Evolutionary conservation across 192 early-diverging fungal genomes (phyloP), one percentile per base, ranked within the genome.

Genomic region (Umbelopsis ramanniana): DNA sequence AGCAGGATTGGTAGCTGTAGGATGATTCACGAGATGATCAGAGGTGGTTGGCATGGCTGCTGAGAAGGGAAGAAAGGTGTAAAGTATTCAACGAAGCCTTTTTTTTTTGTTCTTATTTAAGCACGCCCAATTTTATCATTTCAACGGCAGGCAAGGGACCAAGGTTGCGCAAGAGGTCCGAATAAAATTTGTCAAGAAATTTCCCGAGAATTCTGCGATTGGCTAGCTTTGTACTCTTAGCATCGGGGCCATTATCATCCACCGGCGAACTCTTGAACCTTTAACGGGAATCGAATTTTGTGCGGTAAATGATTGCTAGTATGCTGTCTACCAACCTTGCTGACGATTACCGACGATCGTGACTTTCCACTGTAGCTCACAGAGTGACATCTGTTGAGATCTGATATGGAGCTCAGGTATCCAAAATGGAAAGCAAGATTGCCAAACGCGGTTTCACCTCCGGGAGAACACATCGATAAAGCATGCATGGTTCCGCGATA

Each of bases 191-290:
- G 40, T 43, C 1, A 43, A 11, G 17, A 50, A 50, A 35, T 63
- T 29, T 10, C 17, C 57, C 57, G 57, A 37, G 35, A 63, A 63
- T 63, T 63, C 35, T 63, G 57, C 57, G 57, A 63, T 63, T 63
- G 57, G 57, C 33, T 37, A 29, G 26, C 48, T 50, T 17, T 21
- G 3, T 1, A 3, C 48, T 50, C 2, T 21, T 15, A 19, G 19
- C 6, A 15, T 50, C 15, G 9, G 48, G 19, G n/a, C 19, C 48
- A 50, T 6, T 17, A 50, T 50, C 48, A n/a, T 15, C 0, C 48
- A 7, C 11, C 40, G 40, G 40, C 40, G 40, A 43, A 43, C 40
- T 43, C 40, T 12, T 43, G 40, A 43, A 43, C 40, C 40, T 43
- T 43, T 43, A 43, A 7, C 40, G 40, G 40, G 0, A 43, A 43